Evolutionary conservation across 768 basidiomycete species (phyloP).

Genomic region (Sistotremastrum suecicum): DNA sequence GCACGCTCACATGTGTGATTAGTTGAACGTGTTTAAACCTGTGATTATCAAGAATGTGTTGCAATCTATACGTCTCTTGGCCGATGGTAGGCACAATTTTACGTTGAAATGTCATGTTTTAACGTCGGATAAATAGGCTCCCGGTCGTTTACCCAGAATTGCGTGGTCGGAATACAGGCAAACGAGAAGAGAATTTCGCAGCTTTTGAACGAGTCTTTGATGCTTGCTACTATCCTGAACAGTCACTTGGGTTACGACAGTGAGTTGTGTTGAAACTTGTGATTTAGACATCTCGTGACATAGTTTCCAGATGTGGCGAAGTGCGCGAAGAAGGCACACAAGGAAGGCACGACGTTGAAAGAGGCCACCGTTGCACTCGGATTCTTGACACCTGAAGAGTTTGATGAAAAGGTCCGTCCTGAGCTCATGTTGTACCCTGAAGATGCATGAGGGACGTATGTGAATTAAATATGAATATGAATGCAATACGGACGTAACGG

Average conservation of each 20-base stretch:
- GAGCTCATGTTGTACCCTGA: conserved; percentile 81
- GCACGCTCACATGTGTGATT: not conserved
- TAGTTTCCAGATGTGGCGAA: conserved; percentile 74
- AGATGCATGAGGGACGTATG: conserved; percentile 21
- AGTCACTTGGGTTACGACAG: conserved; percentile 94
- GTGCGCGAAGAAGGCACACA: conserved; percentile 99
- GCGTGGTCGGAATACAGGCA: conserved; percentile 89
- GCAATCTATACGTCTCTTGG: conserved; percentile 85
- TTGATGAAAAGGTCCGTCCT: conserved; percentile 85
- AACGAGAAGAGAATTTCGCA: conserved; percentile 88
- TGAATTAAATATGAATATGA: too few relatives aligned
- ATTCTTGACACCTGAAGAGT: conserved; percentile 78
- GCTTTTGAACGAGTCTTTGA: conserved; percentile 87
- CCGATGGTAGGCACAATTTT: conserved; percentile 48
- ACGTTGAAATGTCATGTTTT: not conserved
- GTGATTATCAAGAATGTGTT: conserved; percentile 97
- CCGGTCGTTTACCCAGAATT: conserved; percentile 93
- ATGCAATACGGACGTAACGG: too few relatives aligned
- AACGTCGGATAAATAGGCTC: conserved; percentile 33
- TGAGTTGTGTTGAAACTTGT: conserved; percentile 26
- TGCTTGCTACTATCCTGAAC: conserved; percentile 97
- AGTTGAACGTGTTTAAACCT: conserved; percentile 99
- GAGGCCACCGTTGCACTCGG: conserved; percentile 85
- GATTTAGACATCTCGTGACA: not conserved
- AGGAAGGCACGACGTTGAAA: conserved; percentile 92